Evolutionary conservation across 2,329 filamentous ascomycete genomes (phyloP), one percentile per base, ranked within the genome.

Genomic region (Fusarium succisae): DNA sequence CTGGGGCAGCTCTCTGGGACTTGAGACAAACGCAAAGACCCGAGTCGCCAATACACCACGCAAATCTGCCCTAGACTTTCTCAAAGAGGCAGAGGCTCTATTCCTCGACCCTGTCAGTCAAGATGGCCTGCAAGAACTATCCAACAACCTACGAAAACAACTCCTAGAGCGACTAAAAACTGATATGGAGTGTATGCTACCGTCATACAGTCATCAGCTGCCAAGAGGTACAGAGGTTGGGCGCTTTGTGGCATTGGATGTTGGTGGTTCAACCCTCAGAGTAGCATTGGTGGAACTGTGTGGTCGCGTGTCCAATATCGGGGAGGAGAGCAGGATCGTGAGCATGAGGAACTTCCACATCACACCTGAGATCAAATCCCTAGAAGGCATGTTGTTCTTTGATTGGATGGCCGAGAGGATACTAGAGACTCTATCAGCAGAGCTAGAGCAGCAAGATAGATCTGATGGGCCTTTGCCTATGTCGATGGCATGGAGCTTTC

Each of bases 401-500:
- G 86, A 91, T 78, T 93, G 91, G 91, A 91, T 93, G 87, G 91
- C 90, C 2, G 83, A 84, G 47, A 87, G 86, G 71, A 91, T 92
- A 75, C 79, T 83, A 58, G 87, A 91, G 55, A 90, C 89, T 3
- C 81, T 92, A 17, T 81, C 83, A 12, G 82, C 83, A 48, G 86
- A 85, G 24, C 77, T 83, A 28, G 81, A 83, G 50, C 79, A 81
- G 7, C 81, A 79, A 28, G 80, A 82, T 65, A 79, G 75, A 48
- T 78, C 80, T 10, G 82, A 84, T 30, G 80, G 83, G 5, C 85
- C 87, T 35, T 82, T 92, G 58, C 87, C 87, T 14, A 84, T 92
- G 82, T 90, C 90, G 3, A 80, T 92, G 69, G 89, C 91, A 11
- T 93, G 91, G 90, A 92, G 91, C 66, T 93, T 93, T 75, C 91